A percentile compares a stretch with the other conserved stretches of the same genome.
Evolutionary conservation across 805 yeast genomes (phyloP).

Genomic region (Komagataella ulmi): DNA sequence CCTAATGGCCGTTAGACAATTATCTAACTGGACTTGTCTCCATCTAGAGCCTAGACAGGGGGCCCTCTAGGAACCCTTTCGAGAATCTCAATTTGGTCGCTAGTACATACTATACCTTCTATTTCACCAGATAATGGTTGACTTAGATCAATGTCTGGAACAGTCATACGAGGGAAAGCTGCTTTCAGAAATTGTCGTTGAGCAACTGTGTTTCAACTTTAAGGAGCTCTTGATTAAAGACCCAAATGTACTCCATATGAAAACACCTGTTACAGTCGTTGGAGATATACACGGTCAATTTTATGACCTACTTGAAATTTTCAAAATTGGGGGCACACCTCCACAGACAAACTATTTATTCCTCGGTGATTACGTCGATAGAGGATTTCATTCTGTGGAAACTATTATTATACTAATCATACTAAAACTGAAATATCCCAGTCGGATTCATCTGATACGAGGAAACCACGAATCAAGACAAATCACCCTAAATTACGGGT

Average conservation of each 20-base stretch:
- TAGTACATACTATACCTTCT: not conserved
- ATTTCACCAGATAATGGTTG: conserved; percentile 15
- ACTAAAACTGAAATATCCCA: conserved; percentile 79
- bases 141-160: conserved; percentile 63
- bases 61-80: not conserved
- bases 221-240: conserved; percentile 71
- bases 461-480: conserved; percentile 97
- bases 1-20: too few species aligned
- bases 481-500: conserved; percentile 94
- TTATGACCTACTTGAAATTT: conserved; percentile 85
- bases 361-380: conserved; percentile 91
- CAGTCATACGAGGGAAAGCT: conserved; percentile 49
- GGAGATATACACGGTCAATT: conserved; percentile 98
- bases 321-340: conserved; percentile 84
- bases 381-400: conserved; percentile 90
- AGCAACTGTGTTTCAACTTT: conserved; percentile 64
- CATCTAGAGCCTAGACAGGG: conserved; percentile 1
- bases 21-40: too few species aligned
- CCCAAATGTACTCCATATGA: conserved; percentile 75
- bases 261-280: conserved; percentile 85
- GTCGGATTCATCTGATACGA: conserved; percentile 65
- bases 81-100: not conserved
- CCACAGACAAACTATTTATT: conserved; percentile 91
- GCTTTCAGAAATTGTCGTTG: conserved; percentile 57
- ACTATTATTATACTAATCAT: conserved; percentile 78